Percentiles rank a stretch among this genome's conserved stretches.
These are phyloP conservation scores for Arachis stenosperma DNA, from an alignment of 306 rosid species.

Conservation along the genomic window DNA sequence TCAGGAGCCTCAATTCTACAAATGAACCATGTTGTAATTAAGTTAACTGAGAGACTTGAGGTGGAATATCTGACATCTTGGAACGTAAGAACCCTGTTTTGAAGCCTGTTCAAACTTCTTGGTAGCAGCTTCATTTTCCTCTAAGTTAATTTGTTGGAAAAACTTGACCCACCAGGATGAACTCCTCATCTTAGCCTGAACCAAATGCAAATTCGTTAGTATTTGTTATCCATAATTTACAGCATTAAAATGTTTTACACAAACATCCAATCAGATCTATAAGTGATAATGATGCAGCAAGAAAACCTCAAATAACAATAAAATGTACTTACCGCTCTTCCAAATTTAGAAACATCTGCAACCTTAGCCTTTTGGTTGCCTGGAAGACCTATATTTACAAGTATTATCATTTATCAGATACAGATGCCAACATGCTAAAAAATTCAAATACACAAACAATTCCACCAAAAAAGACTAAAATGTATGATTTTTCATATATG, in stretches of 20 bases:
- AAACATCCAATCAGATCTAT: not conserved
- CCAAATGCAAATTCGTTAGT: slow-evolving; percentile 14
- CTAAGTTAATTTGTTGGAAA: slow-evolving; percentile 56
- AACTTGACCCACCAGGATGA: slow-evolving; percentile 61
- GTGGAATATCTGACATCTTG: slow-evolving; percentile 67
- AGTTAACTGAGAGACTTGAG: slow-evolving; percentile 57
- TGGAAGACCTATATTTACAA: slow-evolving; percentile 52
- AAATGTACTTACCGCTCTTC: slow-evolving; percentile 56
- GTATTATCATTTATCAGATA: slow-evolving; percentile 30
- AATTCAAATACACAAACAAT: slow-evolving; percentile 13
- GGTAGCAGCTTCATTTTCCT: slow-evolving; percentile 56
- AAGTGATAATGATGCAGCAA: slow-evolving; percentile 2
- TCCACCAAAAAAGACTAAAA: not conserved
- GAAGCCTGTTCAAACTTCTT: slow-evolving; percentile 60
- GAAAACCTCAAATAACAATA: not conserved
- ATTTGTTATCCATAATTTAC: not conserved
- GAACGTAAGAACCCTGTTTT: slow-evolving; percentile 48
- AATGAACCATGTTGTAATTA: slow-evolving; percentile 1
- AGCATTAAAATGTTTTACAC: not conserved
- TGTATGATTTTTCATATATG: not conserved
- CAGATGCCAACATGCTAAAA: not conserved
- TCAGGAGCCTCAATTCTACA: slow-evolving; percentile 27
- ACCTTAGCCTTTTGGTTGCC: slow-evolving; percentile 54
- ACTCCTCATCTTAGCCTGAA: slow-evolving; percentile 75
- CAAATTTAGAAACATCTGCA: slow-evolving; percentile 63